phyloP scores from a whole-genome alignment of 495 filamentous ascomycete species.

The Clohesyomyces aquaticus region DNA sequence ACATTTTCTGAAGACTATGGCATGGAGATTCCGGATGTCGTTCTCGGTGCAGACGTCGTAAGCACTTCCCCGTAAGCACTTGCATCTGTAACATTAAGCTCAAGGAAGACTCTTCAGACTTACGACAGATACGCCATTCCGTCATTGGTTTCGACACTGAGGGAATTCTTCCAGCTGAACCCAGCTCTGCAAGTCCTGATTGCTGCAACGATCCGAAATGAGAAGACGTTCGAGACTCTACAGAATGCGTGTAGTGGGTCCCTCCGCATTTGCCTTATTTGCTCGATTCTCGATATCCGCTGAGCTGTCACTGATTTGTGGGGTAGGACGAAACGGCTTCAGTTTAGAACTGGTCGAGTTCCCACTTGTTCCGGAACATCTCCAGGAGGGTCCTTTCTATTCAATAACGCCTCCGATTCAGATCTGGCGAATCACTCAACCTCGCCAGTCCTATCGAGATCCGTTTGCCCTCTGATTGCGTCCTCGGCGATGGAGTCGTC shows the following conservation, averaged over 20 bases:
- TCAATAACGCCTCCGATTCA: conserved; percentile 42
- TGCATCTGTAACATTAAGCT: conserved; percentile 14
- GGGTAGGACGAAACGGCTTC: conserved; percentile 41
- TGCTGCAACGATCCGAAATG: conserved; percentile 64
- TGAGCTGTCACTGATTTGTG: conserved; percentile 32
- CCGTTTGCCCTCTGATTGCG: conserved; percentile 22
- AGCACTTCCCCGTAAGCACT: conserved; percentile 14
- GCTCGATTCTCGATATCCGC: background rate
- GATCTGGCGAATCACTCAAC: conserved; percentile 42
- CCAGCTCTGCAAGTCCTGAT: conserved; percentile 57
- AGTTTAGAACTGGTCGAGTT: conserved; percentile 40
- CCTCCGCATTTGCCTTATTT: conserved; percentile 2
- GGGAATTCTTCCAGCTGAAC: conserved; percentile 58
- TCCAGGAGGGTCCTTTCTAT: conserved; percentile 45
- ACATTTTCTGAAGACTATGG: conserved; percentile 39
- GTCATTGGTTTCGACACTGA: conserved; percentile 59
- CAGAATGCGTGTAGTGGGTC: conserved; percentile 58
- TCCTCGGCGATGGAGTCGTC: too few species aligned
- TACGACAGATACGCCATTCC: conserved; percentile 66
- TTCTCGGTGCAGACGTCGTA: conserved; percentile 51
- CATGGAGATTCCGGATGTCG: conserved; percentile 40
- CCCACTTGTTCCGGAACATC: conserved; percentile 28
- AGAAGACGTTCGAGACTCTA: conserved; percentile 64
- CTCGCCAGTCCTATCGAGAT: conserved; percentile 6
- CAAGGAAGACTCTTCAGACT: conserved; percentile 51